Evolutionary conservation across 257 asterid species (phyloP).

Genomic region (Salvia rosmarinus): DNA sequence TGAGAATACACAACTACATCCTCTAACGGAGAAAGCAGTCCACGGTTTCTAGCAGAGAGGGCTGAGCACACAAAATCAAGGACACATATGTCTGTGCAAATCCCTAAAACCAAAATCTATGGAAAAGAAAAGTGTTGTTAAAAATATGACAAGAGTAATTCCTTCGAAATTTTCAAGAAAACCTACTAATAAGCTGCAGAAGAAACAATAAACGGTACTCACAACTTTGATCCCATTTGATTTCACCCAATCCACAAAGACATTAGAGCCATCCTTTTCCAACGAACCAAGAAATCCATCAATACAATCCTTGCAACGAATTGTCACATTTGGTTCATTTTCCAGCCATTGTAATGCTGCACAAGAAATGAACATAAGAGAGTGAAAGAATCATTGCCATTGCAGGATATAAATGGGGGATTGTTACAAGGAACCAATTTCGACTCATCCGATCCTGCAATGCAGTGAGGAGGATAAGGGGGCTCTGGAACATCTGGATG

Average conservation of each 20-base stretch:
- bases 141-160: constrained; percentile 8
- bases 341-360: constrained; percentile 88
- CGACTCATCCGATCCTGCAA: constrained; percentile 75
- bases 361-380: constrained; percentile 32
- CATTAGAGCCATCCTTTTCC: constrained; percentile 86
- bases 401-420: constrained; percentile 9
- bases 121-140: constrained; percentile 12
- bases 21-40: constrained; percentile 64
- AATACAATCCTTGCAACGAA: constrained; percentile 79
- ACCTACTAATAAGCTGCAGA: not conserved
- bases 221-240: constrained; percentile 67
- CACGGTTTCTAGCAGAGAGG: constrained; percentile 78
- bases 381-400: not conserved
- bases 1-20: constrained; percentile 78
- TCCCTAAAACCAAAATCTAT: constrained; percentile 81
- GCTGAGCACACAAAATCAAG: constrained; percentile 82
- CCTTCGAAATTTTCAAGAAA: not conserved
- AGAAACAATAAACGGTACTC: constrained; percentile 34
- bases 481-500: constrained; percentile 88
- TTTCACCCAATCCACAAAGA: constrained; percentile 86
- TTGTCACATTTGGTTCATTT: constrained; percentile 71
- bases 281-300: constrained; percentile 85
- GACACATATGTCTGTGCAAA: constrained; percentile 90
- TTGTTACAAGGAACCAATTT: constrained; percentile 74
- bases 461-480: constrained; percentile 95